Evolutionary conservation across 2,329 filamentous ascomycete genomes (phyloP), one percentile per base, ranked within the genome.

Genomic region (Ilyonectria robusta): DNA sequence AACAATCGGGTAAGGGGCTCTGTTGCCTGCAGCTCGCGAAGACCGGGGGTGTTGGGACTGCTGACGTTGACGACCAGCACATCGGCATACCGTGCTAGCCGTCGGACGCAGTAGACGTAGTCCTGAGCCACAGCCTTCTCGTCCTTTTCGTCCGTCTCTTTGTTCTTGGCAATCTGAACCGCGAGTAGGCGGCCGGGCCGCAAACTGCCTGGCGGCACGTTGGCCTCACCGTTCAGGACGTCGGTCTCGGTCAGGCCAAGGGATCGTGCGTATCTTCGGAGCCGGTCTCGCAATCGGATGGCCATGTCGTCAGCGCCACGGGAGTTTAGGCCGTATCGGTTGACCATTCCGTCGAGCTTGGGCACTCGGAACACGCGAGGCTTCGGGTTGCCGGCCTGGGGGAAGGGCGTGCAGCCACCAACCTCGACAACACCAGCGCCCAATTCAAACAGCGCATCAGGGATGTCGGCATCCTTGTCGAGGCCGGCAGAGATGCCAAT

Each of bases 61-160:
- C 94, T 97, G 56, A 99, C 96, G 76, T 99, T 99, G 77, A 99
- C 96, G 8, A 98, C 95, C n/a, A 99, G 84, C 40, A 99, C 92
- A 76, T 99, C 96, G 11, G 96, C 94, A 78, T 97, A 99, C 57
- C 88, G 92, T 4, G 92, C 96, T 42, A 99, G 84, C 51, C 91
- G 87, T 61, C 92, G 86, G 4, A 98, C 95, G 75, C 95, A 97
- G 80, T 93, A 93, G n/a, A 96, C 93, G 78, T 98, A 98, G 78
- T 92, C 89, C 74, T 92, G 89, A 26, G 88, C 87, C 57, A 98
- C 92, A 35, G 94, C 95, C 47, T 92, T 88, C 67, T 97, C 92
- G 77, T 98, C 94, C 54, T 87, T 86, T 78, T 97, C 95, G 21
- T 94, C 90, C 0, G 96, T 99, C 53, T 89, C 86, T 85, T 98